Percentiles rank a stretch among this genome's conserved stretches.
Conservation (phyloP, 352 stramenopile species). For the Hyaloperonospora brassicae region DNA sequence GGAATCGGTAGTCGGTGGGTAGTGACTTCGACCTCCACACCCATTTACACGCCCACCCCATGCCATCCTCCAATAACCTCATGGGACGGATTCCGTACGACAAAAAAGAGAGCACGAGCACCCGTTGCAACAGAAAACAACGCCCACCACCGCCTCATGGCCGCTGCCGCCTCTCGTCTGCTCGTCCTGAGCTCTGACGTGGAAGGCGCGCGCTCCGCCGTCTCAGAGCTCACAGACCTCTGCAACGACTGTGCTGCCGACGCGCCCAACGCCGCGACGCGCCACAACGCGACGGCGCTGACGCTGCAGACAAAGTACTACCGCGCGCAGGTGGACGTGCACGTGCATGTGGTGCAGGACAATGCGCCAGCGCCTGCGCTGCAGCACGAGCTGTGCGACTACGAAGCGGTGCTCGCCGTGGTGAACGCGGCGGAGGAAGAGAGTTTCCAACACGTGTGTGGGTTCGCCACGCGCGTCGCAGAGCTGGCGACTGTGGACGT, state of each 20-base stretch:
- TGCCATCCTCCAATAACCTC: too few species aligned
- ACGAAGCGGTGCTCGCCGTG: conserved; percentile 59
- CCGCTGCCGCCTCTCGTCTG: conserved; percentile 21
- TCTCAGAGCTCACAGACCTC: conserved; percentile 26
- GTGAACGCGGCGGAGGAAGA: conserved; percentile 30
- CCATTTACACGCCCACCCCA: too few species aligned
- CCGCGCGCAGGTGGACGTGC: conserved; percentile 42
- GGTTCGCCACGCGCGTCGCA: conserved; percentile 40
- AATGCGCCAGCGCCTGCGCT: conserved; percentile 34
- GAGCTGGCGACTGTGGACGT: conserved; percentile 48
- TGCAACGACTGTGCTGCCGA: conserved; percentile 20
- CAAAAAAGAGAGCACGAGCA: too few species aligned
- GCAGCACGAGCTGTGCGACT: conserved; percentile 33
- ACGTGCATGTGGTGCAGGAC: conserved; percentile 36
- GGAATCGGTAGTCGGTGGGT: too few species aligned
- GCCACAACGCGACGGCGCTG: conserved; percentile 21
- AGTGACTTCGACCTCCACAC: too few species aligned
- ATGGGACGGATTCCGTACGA: too few species aligned
- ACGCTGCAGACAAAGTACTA: conserved; percentile 68
- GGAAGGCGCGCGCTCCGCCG: conserved; percentile 13
- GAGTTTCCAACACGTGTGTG: conserved; percentile 38
- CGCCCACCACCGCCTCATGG: too few species aligned
- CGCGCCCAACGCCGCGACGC: neutral
- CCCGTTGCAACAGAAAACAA: too few species aligned
- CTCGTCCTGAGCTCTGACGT: conserved; percentile 40